These are phyloP conservation scores for Venustampulla echinocandica DNA, from an alignment of 495 filamentous ascomycete species.

Conservation along the genomic window DNA sequence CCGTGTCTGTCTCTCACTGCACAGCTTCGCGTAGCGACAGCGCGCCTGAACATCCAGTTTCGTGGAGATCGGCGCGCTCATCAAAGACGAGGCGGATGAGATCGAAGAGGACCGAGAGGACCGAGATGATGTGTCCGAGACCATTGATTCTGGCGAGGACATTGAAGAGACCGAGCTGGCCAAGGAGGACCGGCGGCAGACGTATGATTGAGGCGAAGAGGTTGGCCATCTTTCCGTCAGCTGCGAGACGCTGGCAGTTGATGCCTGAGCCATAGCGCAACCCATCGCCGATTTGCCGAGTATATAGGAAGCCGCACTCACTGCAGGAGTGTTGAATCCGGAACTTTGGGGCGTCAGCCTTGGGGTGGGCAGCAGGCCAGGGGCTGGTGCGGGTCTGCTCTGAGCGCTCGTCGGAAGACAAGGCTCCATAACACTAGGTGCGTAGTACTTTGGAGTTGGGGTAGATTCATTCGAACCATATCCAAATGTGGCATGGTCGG, in stretches of 20 bases:
- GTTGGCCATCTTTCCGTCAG: conserved; percentile 50
- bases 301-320: conserved; percentile 56
- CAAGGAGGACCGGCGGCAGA: conserved; percentile 63
- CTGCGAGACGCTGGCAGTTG: conserved; percentile 51
- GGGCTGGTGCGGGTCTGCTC: conserved; percentile 40
- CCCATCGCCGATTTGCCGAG: conserved; percentile 54
- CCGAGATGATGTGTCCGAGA: conserved; percentile 66
- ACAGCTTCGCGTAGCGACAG: conserved; percentile 63
- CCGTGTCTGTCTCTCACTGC: conserved; percentile 41
- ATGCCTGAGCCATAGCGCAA: conserved; percentile 69
- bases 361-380: conserved; percentile 68
- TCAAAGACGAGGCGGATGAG: conserved; percentile 59
- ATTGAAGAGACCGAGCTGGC: conserved; percentile 67
- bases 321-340: conserved; percentile 81
- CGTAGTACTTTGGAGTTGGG: conserved; percentile 33
- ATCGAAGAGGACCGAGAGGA: conserved; percentile 67
- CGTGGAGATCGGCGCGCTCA: conserved; percentile 53
- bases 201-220: conserved; percentile 46
- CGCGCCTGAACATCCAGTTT: conserved; percentile 76
- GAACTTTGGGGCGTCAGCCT: conserved; percentile 70
- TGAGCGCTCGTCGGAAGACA: conserved; percentile 39
- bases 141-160: conserved; percentile 86
- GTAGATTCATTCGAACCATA: conserved; percentile 36
- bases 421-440: conserved; percentile 55
- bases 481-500: conserved; percentile 22